phyloP scores from a whole-genome alignment of 306 rosid species.

The Urtica urens region DNA sequence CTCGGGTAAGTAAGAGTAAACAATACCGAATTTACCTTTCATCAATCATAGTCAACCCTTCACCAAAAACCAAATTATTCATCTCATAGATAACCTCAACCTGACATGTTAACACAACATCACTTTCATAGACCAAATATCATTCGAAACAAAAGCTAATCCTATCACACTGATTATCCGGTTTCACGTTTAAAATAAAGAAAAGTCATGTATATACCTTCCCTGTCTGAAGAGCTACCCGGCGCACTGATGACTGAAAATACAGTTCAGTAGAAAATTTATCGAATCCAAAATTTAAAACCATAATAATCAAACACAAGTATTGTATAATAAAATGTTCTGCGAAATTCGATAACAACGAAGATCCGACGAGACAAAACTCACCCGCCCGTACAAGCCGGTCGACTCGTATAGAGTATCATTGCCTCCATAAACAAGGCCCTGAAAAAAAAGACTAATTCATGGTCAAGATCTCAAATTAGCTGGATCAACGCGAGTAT shows the following conservation, averaged over 20 bases:
- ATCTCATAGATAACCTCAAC: slow-evolving; percentile 50
- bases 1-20: too few relatives aligned
- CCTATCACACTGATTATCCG: too few relatives aligned
- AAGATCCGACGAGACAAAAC: not conserved
- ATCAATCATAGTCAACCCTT: slow-evolving; percentile 70
- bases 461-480: too few relatives aligned
- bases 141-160: too few relatives aligned
- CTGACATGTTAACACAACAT: slow-evolving; percentile 26
- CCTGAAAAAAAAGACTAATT: slow-evolving; percentile 39
- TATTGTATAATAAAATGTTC: not conserved
- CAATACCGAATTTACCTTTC: too few relatives aligned
- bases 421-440: slow-evolving; percentile 69
- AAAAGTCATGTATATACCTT: too few relatives aligned
- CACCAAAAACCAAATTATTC: slow-evolving; percentile 61
- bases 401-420: slow-evolving; percentile 77
- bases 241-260: slow-evolving; percentile 84
- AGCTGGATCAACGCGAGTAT: too few relatives aligned
- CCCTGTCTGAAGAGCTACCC: slow-evolving; percentile 69
- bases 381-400: slow-evolving; percentile 61
- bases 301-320: not conserved
- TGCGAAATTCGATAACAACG: not conserved
- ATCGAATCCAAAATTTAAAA: not conserved
- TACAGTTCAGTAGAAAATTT: too few relatives aligned
- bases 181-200: too few relatives aligned
- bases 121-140: too few relatives aligned